Base-by-base conservation (phyloP, 164 flowering plant genomes). In the Tinospora cordifolia region DNA sequence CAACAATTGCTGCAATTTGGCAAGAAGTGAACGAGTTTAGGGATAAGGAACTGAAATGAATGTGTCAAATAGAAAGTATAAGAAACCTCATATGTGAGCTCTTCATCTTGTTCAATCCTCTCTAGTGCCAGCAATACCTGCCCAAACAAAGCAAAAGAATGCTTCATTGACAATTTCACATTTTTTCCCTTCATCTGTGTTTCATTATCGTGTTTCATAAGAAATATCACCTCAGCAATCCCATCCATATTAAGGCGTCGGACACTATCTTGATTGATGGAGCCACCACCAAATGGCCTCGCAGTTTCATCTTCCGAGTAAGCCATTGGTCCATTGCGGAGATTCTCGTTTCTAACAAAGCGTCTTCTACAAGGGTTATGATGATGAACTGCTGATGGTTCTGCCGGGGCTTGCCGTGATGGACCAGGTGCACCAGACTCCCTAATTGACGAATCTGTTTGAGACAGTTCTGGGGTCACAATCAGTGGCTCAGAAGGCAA, bases 101-200 rank as follows among this genome's bases (percentile, higher is more conserved):
- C 97, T 63, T 83, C 91, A 71, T 94, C 93, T 68, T 88, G 92
- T 74, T 90, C 93, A 67, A 94, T 88, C 77, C 96, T 86, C 75
- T 92, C 97, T 64, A 94, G 84, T 9, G 96, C 97, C 75, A 87
- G 74, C 67, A 94, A 79, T 66, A 92, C 82, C 99, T 94, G 81
- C 74, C 79, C 2, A 59, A 68, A 13, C 2, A 59, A 68, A 13
- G 47, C 25, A 49, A 63, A 51, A 65, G 10, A 58, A 73, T 11
- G 71, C 54, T 74, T 26, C 44, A 75, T 38, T 12, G 30, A 51
- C 60, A 49, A 67, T 2, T 1, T n/a, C 12, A 47, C 41, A 27
- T 2, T 44, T 67, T 38, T 38, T 54, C n/a, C 60, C 36, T 30
- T 30, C 4, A 30, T 30, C 36, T 4, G 4, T 30, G 4, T 2